phyloP scores from a whole-genome alignment of 257 asterid species.

The Nyctanthes arbortristis region DNA sequence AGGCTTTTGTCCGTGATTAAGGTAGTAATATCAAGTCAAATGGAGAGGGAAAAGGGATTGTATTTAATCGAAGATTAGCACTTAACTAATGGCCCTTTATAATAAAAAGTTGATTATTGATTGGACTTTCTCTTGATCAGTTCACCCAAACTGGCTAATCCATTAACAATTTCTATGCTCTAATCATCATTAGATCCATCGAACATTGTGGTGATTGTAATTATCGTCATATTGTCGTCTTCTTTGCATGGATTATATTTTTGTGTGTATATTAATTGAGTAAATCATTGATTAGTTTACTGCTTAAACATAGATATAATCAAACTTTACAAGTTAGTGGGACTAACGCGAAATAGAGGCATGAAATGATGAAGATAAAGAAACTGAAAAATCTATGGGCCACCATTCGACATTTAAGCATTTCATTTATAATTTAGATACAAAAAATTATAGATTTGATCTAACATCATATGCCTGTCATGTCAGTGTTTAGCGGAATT shows the following conservation, averaged over 20 bases:
- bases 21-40: constrained; percentile 12
- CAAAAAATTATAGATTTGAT: no score
- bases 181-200: constrained; percentile 31
- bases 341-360: no score
- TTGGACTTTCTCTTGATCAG: constrained; percentile 33
- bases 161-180: constrained; percentile 12
- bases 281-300: constrained; percentile 21
- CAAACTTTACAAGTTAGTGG: neutral
- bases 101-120: constrained; percentile 31
- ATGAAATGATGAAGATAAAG: no score
- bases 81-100: constrained; percentile 3
- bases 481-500: no score
- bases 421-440: no score
- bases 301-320: neutral
- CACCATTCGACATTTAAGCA: no score
- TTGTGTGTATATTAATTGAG: neutral
- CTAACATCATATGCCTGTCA: no score
- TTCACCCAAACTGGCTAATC: constrained; percentile 25
- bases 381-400: no score
- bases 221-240: constrained; percentile 33
- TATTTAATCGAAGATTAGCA: constrained; percentile 8
- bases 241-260: constrained; percentile 16
- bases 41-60: constrained; percentile 1
- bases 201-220: constrained; percentile 18
- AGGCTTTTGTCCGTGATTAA: constrained; percentile 13